Conservation (phyloP, 352 stramenopile genomes). For the Blastocystis sp. region DNA sequence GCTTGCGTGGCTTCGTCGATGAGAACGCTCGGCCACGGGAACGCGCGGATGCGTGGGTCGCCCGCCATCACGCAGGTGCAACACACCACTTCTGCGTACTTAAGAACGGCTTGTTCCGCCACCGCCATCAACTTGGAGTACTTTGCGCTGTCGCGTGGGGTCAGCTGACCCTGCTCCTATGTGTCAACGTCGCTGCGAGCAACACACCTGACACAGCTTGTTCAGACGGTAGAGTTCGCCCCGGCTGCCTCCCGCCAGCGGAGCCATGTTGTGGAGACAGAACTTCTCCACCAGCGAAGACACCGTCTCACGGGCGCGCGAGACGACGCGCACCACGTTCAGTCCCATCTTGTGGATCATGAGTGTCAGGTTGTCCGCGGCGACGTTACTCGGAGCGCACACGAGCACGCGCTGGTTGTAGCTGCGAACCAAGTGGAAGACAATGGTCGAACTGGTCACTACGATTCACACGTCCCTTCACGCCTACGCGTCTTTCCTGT, state of each 20-base stretch:
- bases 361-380: conserved; percentile 90
- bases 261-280: conserved; percentile 89
- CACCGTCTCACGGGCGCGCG: conserved; percentile 87
- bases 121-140: conserved; percentile 69
- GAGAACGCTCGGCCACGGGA: conserved; percentile 92
- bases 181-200: too few relatives aligned
- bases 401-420: conserved; percentile 86
- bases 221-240: conserved; percentile 20
- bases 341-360: conserved; percentile 94
- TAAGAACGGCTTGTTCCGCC: conserved; percentile 86
- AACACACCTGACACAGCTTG: too few relatives aligned
- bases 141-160: neutral
- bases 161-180: conserved; percentile 55
- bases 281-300: conserved; percentile 83
- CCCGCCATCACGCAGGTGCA: conserved; percentile 93
- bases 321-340: conserved; percentile 89
- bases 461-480: neutral
- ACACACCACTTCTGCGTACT: conserved; percentile 96
- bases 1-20: conserved; percentile 99
- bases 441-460: conserved; percentile 90
- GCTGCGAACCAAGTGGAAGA: conserved; percentile 97
- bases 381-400: conserved; percentile 93
- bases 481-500: conserved; percentile 80
- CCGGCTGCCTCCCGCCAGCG: conserved; percentile 34
- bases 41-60: conserved; percentile 89